Conservation (phyloP, 2,329 filamentous ascomycete species). For the Pseudocercospora cruenta region DNA sequence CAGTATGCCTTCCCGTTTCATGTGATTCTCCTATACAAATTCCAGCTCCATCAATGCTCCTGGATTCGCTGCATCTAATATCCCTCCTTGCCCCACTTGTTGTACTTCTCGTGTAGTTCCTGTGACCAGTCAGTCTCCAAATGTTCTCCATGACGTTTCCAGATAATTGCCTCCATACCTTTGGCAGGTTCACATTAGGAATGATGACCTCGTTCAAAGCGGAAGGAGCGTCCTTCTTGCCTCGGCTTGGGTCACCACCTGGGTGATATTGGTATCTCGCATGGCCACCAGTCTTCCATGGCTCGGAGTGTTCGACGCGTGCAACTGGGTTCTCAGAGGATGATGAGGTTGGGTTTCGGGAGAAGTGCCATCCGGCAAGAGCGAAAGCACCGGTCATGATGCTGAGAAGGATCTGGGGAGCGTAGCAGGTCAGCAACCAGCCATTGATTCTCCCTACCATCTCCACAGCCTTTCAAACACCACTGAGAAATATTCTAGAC, state of each 20-base stretch:
- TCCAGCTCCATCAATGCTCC: neutral
- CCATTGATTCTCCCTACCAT: neutral
- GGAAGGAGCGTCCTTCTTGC: conserved; percentile 87
- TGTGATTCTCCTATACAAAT: neutral
- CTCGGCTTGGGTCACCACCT: conserved; percentile 74
- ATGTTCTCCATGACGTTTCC: neutral
- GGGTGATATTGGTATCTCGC: conserved; percentile 72
- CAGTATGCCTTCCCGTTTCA: conserved; percentile 7
- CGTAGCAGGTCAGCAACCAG: conserved; percentile 19
- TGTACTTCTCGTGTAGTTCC: conserved; percentile 94
- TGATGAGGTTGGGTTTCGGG: conserved; percentile 79
- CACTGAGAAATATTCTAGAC: conserved; percentile 30
- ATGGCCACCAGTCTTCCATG: conserved; percentile 74
- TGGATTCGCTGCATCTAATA: conserved; percentile 55
- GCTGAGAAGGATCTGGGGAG: conserved; percentile 76
- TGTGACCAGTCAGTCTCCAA: conserved; percentile 43
- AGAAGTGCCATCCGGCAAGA: conserved; percentile 88
- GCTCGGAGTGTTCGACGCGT: conserved; percentile 78
- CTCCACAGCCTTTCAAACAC: neutral
- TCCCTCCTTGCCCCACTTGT: conserved; percentile 99
- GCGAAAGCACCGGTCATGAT: conserved; percentile 89
- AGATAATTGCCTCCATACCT: conserved; percentile 59
- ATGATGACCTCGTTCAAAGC: conserved; percentile 94
- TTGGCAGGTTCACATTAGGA: conserved; percentile 89
- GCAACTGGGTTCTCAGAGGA: conserved; percentile 79